A percentile compares a stretch with the other conserved stretches of the same genome.
Conservation (phyloP, 2,329 filamentous ascomycete genomes). For the Byssothecium circinans region DNA sequence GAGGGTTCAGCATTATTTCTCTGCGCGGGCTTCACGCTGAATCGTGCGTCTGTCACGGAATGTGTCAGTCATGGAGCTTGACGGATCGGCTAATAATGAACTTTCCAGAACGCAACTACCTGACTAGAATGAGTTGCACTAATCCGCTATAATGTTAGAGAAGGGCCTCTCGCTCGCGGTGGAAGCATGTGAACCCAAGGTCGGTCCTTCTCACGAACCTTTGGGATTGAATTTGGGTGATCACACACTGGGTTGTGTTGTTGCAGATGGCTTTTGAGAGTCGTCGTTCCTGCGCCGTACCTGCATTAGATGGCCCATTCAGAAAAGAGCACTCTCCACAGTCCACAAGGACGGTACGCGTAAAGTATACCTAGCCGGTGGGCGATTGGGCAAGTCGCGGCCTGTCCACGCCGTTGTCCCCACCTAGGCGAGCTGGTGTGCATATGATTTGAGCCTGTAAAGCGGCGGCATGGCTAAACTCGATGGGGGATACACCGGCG, state of each 20-base stretch:
- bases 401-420: slow-evolving; percentile 32
- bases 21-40: slow-evolving; percentile 32
- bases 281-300: slow-evolving; percentile 48
- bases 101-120: slow-evolving; percentile 35
- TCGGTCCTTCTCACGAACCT: neutral
- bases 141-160: slow-evolving; percentile 6
- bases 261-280: no score
- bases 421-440: slow-evolving; percentile 26
- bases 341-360: slow-evolving; percentile 20
- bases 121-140: slow-evolving; percentile 5
- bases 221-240: neutral
- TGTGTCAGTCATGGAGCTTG: slow-evolving; percentile 29
- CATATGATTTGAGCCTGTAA: slow-evolving; percentile 25
- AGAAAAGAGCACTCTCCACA: slow-evolving; percentile 17
- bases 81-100: slow-evolving; percentile 30
- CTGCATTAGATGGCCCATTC: slow-evolving; percentile 41
- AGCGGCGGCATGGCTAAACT: slow-evolving; percentile 31
- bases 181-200: slow-evolving; percentile 5
- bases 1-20: slow-evolving; percentile 27
- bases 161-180: neutral
- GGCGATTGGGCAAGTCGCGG: slow-evolving; percentile 31
- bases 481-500: slow-evolving; percentile 23
- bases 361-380: slow-evolving; percentile 14
- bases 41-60: slow-evolving; percentile 26
- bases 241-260: no score